phyloP scores from a whole-genome alignment of 805 yeast species.

The Wickerhamomyces canadensis region DNA sequence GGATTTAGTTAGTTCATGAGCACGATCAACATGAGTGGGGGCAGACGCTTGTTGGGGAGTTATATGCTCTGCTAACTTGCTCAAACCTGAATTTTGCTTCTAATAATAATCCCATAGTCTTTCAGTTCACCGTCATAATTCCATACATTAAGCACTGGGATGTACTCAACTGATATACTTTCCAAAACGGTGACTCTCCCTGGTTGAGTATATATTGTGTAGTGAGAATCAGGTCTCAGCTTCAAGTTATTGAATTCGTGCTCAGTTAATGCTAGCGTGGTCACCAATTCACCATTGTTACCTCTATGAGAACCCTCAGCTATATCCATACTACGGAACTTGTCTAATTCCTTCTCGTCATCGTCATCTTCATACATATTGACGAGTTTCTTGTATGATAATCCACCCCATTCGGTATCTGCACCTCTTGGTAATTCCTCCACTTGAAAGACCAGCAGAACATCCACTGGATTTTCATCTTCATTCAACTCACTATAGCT shows the following conservation, averaged over 20 bases:
- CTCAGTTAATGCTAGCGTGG: conserved; percentile 14
- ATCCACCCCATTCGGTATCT: conserved; percentile 71
- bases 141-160: conserved; percentile 27
- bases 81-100: too few species aligned
- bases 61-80: too few species aligned
- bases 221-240: conserved; percentile 12
- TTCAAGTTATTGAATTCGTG: conserved; percentile 8
- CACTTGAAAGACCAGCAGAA: conserved; percentile 49
- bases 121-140: conserved; percentile 18
- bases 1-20: too few species aligned
- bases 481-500: conserved; percentile 29
- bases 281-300: conserved; percentile 13
- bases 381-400: conserved; percentile 36
- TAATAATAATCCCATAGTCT: conserved; percentile 21
- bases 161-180: conserved; percentile 18
- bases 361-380: conserved; percentile 37
- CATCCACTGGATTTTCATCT: conserved; percentile 22
- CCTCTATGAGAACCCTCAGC: too few species aligned
- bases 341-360: conserved; percentile 34
- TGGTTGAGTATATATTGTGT: conserved; percentile 20
- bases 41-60: too few species aligned
- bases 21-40: too few species aligned
- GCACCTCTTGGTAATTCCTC: conserved; percentile 58
- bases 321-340: too few species aligned
- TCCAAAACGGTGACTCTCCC: conserved; percentile 1